Percentiles rank a stretch among this genome's conserved stretches.
phyloP scores from a whole-genome alignment of 805 yeast species.

The Saccharomycopsis sp. region DNA sequence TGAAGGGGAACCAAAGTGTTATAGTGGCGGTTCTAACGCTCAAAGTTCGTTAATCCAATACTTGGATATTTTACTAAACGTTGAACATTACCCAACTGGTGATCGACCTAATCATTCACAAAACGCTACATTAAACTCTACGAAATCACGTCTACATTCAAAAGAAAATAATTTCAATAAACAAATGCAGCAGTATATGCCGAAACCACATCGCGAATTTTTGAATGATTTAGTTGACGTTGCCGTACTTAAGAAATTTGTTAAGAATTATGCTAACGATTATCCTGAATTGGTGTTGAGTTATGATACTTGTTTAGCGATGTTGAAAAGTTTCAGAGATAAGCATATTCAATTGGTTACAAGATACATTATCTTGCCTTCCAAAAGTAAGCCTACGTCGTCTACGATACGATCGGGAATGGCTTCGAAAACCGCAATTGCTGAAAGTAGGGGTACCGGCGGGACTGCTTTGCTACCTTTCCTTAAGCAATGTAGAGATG shows the following conservation, averaged over 20 bases:
- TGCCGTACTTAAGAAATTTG: constrained; percentile 60
- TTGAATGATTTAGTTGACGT: constrained; percentile 48
- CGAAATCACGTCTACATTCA: constrained; percentile 26
- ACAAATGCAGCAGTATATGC: constrained; percentile 89
- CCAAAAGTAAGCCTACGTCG: constrained; percentile 52
- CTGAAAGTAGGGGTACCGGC: constrained; percentile 78
- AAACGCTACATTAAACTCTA: constrained; percentile 15
- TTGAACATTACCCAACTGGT: constrained; percentile 77
- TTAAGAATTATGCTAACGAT: constrained; percentile 33
- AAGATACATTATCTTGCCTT: constrained; percentile 76
- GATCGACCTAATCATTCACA: constrained; percentile 33
- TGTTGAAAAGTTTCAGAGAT: constrained; percentile 83
- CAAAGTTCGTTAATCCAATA: constrained; percentile 88
- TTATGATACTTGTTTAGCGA: constrained; percentile 84
- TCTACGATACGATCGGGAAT: constrained; percentile 61
- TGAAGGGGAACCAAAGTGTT: constrained; percentile 26
- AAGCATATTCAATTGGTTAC: constrained; percentile 92
- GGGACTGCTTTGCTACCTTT: constrained; percentile 90
- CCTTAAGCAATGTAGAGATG: constrained; percentile 92
- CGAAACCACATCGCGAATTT: constrained; percentile 74
- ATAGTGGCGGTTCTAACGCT: constrained; percentile 91
- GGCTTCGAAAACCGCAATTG: constrained; percentile 42
- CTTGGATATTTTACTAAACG: constrained; percentile 67
- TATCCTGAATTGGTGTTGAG: constrained; percentile 57
- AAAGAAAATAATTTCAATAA: constrained; percentile 50